Percentiles rank a stretch among this genome's conserved stretches.
phyloP scores from a whole-genome alignment of 2,329 filamentous ascomycete genomes.

The Colletotrichum incanum region DNA sequence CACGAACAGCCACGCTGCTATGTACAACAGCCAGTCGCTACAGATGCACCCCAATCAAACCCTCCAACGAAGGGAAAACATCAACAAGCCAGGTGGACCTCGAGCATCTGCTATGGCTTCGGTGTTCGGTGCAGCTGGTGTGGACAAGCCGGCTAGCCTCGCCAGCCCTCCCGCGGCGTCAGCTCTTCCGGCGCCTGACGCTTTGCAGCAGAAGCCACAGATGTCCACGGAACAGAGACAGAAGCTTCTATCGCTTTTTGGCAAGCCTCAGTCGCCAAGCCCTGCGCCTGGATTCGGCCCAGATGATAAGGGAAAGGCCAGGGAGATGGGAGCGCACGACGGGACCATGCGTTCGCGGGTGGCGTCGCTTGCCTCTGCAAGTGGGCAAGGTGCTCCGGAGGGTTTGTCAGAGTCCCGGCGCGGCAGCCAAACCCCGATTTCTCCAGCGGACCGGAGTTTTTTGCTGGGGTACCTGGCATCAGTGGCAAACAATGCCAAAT shows the following conservation, averaged over 20 bases:
- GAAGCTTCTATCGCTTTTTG: slow-evolving; percentile 74
- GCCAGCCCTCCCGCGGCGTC: slow-evolving; percentile 49
- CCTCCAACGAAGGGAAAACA: slow-evolving; percentile 25
- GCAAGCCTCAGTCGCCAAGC: slow-evolving; percentile 57
- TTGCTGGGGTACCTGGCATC: slow-evolving; percentile 81
- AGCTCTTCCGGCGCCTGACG: slow-evolving; percentile 48
- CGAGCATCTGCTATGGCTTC: slow-evolving; percentile 21
- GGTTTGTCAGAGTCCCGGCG: slow-evolving; percentile 55
- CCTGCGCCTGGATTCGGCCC: slow-evolving; percentile 26
- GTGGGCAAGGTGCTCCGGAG: slow-evolving; percentile 51
- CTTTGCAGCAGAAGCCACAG: slow-evolving; percentile 53
- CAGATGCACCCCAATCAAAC: slow-evolving; percentile 25
- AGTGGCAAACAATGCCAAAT: slow-evolving; percentile 57
- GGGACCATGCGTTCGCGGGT: slow-evolving; percentile 55
- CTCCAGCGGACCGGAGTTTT: slow-evolving; percentile 82
- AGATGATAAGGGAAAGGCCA: slow-evolving; percentile 49
- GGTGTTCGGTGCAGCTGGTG: slow-evolving; percentile 14
- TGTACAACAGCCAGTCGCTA: slow-evolving; percentile 12
- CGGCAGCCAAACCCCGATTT: slow-evolving; percentile 70
- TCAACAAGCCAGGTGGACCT: slow-evolving; percentile 14
- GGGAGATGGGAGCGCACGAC: slow-evolving; percentile 49
- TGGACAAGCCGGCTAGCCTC: slow-evolving; percentile 44
- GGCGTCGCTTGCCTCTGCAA: slow-evolving; percentile 61
- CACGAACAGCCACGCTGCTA: slow-evolving; percentile 3
- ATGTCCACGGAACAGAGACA: slow-evolving; percentile 60